These are phyloP conservation scores for Nannochloropsis salina DNA, from an alignment of 108 stramenopile species.

Conservation along the genomic window DNA sequence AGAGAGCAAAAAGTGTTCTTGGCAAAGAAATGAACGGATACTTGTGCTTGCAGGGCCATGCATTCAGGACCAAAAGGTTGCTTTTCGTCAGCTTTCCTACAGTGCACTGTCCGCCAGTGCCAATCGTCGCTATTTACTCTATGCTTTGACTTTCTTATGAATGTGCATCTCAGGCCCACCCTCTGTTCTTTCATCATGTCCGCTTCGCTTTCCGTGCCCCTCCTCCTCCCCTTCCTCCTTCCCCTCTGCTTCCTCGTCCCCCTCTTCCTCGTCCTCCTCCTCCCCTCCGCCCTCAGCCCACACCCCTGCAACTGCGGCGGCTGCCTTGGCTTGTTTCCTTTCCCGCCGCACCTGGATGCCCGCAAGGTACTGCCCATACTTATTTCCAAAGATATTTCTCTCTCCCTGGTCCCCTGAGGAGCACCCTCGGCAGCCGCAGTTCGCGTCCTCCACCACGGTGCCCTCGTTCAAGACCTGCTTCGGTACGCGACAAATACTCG, in stretches of 20 bases:
- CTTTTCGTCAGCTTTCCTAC: no score
- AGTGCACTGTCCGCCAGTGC: no score
- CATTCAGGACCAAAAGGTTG: no score
- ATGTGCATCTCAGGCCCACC: neutral
- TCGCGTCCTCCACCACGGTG: constrained; percentile 50
- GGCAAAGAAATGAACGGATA: no score
- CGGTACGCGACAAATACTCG: constrained; percentile 78
- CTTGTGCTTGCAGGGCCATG: no score
- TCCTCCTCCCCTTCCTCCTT: neutral
- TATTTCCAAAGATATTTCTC: constrained; percentile 99
- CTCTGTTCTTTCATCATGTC: neutral
- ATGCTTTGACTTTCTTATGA: no score
- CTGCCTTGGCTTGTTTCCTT: constrained; percentile 55
- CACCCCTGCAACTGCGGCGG: constrained; percentile 20
- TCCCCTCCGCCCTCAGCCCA: constrained; percentile 31
- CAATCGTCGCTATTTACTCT: no score
- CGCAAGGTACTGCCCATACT: constrained; percentile 97
- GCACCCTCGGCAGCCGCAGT: constrained; percentile 87
- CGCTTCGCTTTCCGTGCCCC: neutral
- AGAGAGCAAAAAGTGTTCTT: no score
- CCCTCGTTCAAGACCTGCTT: constrained; percentile 50
- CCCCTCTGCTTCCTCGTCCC: constrained; percentile 35
- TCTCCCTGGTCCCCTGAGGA: constrained; percentile 80
- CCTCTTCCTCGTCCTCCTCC: constrained; percentile 48
- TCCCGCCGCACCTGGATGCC: constrained; percentile 91